phyloP scores from a whole-genome alignment of 2,329 filamentous ascomycete species.

The Colletotrichum truncatum region DNA sequence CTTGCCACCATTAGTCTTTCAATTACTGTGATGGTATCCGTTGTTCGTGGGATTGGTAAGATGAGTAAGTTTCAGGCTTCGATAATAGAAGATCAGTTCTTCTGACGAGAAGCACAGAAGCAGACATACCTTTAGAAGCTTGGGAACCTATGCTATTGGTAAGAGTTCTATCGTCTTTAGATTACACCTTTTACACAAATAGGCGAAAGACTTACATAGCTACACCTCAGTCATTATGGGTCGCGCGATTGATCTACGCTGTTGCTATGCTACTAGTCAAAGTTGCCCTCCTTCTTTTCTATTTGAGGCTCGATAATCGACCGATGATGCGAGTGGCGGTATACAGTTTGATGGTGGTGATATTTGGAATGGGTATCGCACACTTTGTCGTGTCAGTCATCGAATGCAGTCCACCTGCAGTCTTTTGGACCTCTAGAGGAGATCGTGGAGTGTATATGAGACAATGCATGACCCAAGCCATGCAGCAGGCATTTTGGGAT shows the following conservation, averaged over 20 bases:
- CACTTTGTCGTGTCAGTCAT: not conserved
- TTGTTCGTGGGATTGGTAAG: not conserved
- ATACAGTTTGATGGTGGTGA: not conserved
- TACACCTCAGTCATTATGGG: not conserved
- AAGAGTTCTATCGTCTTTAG: not conserved
- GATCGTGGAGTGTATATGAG: not conserved
- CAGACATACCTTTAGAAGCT: not conserved
- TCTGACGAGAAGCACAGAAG: not conserved
- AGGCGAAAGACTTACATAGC: not conserved
- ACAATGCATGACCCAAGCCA: not conserved
- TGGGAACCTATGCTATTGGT: slow-evolving; percentile 13
- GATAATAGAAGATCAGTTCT: not conserved
- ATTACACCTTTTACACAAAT: too few relatives aligned
- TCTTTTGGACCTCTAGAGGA: slow-evolving; percentile 8
- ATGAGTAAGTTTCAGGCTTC: not conserved
- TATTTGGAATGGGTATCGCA: not conserved
- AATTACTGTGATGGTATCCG: not conserved
- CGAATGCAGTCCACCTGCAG: not conserved
- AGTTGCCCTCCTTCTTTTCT: slow-evolving; percentile 9
- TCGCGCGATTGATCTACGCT: not conserved
- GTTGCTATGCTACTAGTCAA: slow-evolving; percentile 8
- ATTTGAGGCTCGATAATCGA: slow-evolving; percentile 10
- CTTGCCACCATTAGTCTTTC: not conserved
- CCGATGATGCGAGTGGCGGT: slow-evolving; percentile 11
- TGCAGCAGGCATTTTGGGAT: slow-evolving; percentile 7